Evolutionary conservation across 768 basidiomycete genomes (phyloP).

Genomic region (Agaricus subrufescens): DNA sequence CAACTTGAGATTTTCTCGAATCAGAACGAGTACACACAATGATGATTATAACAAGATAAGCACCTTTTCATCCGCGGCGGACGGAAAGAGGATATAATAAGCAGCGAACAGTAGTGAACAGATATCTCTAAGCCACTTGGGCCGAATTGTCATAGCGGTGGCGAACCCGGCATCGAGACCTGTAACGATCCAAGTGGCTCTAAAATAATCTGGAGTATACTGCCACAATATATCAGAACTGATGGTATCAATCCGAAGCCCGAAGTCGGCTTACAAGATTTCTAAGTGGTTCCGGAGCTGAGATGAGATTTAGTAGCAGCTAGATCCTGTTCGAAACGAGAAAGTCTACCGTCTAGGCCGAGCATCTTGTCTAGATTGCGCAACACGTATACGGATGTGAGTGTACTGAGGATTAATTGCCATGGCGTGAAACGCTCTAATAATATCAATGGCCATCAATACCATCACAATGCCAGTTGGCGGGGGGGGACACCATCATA

Average conservation of each 20-base stretch:
- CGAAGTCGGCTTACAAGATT: slow-evolving; percentile 55
- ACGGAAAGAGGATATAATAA: slow-evolving; percentile 85
- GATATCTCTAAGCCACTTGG: slow-evolving; percentile 87
- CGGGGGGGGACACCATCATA: not conserved
- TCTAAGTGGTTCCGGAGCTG: slow-evolving; percentile 92
- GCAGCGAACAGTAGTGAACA: slow-evolving; percentile 79
- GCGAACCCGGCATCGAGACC: slow-evolving; percentile 98
- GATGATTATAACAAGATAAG: not conserved
- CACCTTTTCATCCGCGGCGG: slow-evolving; percentile 95
- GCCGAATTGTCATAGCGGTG: slow-evolving; percentile 88
- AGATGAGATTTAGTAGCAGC: not conserved
- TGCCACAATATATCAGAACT: slow-evolving; percentile 22
- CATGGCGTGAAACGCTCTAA: slow-evolving; percentile 89
- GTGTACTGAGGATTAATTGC: slow-evolving; percentile 84
- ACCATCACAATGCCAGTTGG: not conserved
- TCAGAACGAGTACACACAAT: not conserved
- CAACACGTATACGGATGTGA: slow-evolving; percentile 80
- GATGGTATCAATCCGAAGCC: not conserved
- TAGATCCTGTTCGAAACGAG: not conserved
- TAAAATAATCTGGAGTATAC: slow-evolving; percentile 93
- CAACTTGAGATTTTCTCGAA: slow-evolving; percentile 45
- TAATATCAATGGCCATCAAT: slow-evolving; percentile 1
- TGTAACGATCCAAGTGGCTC: slow-evolving; percentile 92
- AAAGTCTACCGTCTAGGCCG: slow-evolving; percentile 66
- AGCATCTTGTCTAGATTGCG: slow-evolving; percentile 83